These are phyloP conservation scores for Ogataea paraovalis DNA, from an alignment of 805 yeast species.

Conservation along the genomic window DNA sequence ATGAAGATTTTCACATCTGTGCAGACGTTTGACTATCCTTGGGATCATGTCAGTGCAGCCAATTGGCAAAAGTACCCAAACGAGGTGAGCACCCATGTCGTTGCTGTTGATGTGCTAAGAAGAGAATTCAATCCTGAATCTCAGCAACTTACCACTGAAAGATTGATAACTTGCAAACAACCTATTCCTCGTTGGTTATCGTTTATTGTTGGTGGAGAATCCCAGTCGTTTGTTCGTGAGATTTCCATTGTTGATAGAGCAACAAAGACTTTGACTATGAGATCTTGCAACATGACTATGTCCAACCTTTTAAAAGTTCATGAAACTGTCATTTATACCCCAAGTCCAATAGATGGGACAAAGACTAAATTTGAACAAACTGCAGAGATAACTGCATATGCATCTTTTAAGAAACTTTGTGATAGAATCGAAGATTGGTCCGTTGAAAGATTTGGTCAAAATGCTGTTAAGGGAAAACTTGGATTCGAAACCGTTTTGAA, in stretches of 20 bases:
- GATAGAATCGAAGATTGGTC: constrained; percentile 91
- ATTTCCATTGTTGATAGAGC: constrained; percentile 77
- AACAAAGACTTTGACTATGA: constrained; percentile 62
- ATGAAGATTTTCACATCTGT: constrained; percentile 79
- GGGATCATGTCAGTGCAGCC: constrained; percentile 95
- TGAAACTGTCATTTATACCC: constrained; percentile 81
- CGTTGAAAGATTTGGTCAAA: constrained; percentile 80
- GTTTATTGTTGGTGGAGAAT: constrained; percentile 66
- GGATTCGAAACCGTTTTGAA: constrained; percentile 83
- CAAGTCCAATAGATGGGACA: constrained; percentile 52
- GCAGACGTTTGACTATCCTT: constrained; percentile 74
- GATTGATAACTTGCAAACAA: constrained; percentile 86
- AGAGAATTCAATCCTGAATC: constrained; percentile 58
- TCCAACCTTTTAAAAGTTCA: constrained; percentile 69
- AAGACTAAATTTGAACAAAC: constrained; percentile 70
- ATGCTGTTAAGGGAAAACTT: constrained; percentile 73
- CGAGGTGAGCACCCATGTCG: constrained; percentile 85
- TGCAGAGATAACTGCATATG: constrained; percentile 87
- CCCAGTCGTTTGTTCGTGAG: constrained; percentile 80
- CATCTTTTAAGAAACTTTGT: constrained; percentile 63
- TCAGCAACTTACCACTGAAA: constrained; percentile 66
- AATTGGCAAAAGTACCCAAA: constrained; percentile 98
- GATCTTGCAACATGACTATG: constrained; percentile 86
- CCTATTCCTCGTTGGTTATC: constrained; percentile 80
- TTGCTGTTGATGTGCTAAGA: constrained; percentile 83